Conservation (phyloP, 352 stramenopile genomes). For the Phytopythium oedochilum region DNA sequence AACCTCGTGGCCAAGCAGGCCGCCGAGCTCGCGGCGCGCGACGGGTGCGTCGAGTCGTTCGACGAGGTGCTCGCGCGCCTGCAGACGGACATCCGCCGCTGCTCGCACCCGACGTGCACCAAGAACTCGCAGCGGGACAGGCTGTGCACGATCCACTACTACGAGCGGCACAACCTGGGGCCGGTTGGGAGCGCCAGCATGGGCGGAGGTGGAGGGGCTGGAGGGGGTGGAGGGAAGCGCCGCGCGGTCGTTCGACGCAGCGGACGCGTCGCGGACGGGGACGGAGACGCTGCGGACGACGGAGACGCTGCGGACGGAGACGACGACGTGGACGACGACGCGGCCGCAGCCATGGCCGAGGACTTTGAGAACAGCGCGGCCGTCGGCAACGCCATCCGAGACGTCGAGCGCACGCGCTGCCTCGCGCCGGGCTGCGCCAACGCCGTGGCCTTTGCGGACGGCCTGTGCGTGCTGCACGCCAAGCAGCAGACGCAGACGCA, state of each 20-base stretch:
- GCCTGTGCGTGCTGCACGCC: conserved; percentile 45
- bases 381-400: conserved; percentile 17
- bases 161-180: conserved; percentile 54
- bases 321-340: not conserved
- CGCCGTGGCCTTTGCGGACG: conserved; percentile 32
- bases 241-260: not conserved
- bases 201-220: not conserved
- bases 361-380: conserved; percentile 8
- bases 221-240: not conserved
- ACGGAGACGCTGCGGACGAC: not conserved
- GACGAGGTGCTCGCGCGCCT: conserved; percentile 66
- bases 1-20: conserved; percentile 79
- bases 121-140: conserved; percentile 87
- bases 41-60: conserved; percentile 41
- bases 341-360: not conserved
- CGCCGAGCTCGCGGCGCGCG: conserved; percentile 47
- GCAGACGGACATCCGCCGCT: conserved; percentile 76
- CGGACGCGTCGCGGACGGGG: not conserved
- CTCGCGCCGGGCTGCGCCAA: conserved; percentile 30
- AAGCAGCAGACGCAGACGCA: conserved; percentile 38
- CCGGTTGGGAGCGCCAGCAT: not conserved
- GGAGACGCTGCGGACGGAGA: not conserved
- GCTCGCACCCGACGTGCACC: conserved; percentile 69
- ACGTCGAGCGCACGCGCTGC: conserved; percentile 26
- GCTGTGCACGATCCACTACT: conserved; percentile 80